A percentile compares a stretch with the other conserved stretches of the same genome.
These are phyloP conservation scores for Zygotorulaspora mrakii DNA, from an alignment of 1,139 yeast species.

Conservation along the genomic window DNA sequence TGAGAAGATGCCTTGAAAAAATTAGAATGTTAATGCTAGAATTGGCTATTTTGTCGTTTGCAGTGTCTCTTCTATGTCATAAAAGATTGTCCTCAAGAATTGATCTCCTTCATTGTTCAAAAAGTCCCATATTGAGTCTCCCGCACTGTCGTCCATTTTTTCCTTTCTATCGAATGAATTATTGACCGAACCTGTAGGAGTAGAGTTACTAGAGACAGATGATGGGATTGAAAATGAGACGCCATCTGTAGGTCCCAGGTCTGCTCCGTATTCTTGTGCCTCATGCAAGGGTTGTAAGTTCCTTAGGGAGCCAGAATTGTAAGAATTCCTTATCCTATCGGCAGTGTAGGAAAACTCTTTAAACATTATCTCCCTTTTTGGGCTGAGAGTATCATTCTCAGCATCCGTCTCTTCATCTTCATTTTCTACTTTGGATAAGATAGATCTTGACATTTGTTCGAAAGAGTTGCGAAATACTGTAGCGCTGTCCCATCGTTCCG, in stretches of 20 bases:
- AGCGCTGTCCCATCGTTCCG: constrained; percentile 34
- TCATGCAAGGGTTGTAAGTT: neutral
- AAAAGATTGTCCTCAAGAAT: constrained; percentile 23
- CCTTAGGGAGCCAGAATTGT: constrained; percentile 1
- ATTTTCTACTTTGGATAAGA: constrained; percentile 16
- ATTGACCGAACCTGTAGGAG: constrained; percentile 2
- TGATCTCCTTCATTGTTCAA: constrained; percentile 27
- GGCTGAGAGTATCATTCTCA: neutral
- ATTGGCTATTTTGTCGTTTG: no score
- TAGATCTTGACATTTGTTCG: constrained; percentile 21
- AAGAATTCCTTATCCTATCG: constrained; percentile 1
- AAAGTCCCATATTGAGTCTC: constrained; percentile 24
- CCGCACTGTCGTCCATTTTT: neutral
- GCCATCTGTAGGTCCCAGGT: constrained; percentile 6
- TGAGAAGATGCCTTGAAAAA: no score
- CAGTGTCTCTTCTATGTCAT: constrained; percentile 23
- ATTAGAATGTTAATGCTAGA: no score
- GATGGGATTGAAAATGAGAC: constrained; percentile 8
- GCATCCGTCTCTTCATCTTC: neutral
- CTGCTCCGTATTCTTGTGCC: constrained; percentile 2
- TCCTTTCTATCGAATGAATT: neutral
- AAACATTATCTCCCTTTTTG: no score
- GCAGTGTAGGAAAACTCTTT: no score
- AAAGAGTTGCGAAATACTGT: constrained; percentile 24
- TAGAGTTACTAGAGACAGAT: constrained; percentile 2